A percentile compares a stretch with the other conserved stretches of the same genome.
Conservation (phyloP, 352 stramenopile genomes). For the Peronospora tabacina region DNA sequence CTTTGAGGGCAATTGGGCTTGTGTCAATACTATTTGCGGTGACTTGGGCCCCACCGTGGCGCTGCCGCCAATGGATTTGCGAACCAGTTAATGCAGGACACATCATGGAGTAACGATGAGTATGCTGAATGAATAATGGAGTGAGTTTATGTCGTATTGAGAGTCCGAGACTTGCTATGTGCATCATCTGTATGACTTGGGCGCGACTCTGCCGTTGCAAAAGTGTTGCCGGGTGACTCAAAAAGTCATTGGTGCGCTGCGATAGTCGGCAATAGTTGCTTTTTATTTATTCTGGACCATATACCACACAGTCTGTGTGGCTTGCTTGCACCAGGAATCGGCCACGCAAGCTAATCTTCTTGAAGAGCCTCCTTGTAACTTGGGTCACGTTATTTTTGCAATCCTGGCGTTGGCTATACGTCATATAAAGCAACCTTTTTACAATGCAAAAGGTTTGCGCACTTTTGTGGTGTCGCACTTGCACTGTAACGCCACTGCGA, state of each 20-base stretch:
- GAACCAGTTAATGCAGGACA: conserved; percentile 18
- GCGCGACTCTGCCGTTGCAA: conserved; percentile 43
- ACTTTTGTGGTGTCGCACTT: conserved; percentile 35
- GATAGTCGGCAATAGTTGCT: conserved; percentile 62
- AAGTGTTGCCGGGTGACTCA: conserved; percentile 35
- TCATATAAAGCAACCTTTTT: conserved; percentile 73
- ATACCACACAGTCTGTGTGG: conserved; percentile 29
- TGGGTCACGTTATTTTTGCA: conserved; percentile 40
- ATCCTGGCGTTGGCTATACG: conserved; percentile 84
- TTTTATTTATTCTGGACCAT: conserved; percentile 34
- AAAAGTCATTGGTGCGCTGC: conserved; percentile 66
- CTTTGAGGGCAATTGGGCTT: conserved; percentile 88
- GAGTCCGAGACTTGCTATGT: background rate
- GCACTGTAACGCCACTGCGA: conserved; percentile 80
- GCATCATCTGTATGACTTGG: conserved; percentile 18
- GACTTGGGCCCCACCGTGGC: conserved; percentile 41
- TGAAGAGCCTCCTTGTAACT: conserved; percentile 63
- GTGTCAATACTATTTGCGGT: conserved; percentile 80
- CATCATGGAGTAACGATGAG: background rate
- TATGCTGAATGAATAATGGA: conserved; percentile 7
- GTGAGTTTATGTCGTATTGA: conserved; percentile 16
- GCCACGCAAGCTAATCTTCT: conserved; percentile 41
- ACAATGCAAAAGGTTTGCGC: conserved; percentile 81
- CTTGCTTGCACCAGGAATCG: conserved; percentile 51
- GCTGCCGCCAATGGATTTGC: conserved; percentile 32